phyloP scores from a whole-genome alignment of 2,329 filamentous ascomycete species.

The Pseudogymnoascus pannorum region DNA sequence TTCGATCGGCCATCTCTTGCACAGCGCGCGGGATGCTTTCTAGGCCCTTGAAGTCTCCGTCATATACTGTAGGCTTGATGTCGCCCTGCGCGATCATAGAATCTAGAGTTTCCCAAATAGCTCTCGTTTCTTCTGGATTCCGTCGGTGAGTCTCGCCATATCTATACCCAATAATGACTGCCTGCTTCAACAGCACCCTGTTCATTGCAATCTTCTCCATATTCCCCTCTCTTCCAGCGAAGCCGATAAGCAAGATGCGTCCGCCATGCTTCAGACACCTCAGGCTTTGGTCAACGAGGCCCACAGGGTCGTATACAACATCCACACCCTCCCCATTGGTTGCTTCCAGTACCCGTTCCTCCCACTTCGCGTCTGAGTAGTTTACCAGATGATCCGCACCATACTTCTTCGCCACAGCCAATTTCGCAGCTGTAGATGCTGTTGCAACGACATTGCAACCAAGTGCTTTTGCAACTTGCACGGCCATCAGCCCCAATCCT shows the following conservation, averaged over 20 bases:
- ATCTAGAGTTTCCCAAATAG: constrained; percentile 45
- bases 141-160: constrained; percentile 49
- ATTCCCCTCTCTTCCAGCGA: constrained; percentile 44
- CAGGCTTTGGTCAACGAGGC: constrained; percentile 46
- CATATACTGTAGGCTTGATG: constrained; percentile 45
- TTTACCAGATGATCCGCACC: constrained; percentile 38
- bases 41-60: constrained; percentile 41
- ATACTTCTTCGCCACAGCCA: constrained; percentile 31
- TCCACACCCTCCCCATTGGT: constrained; percentile 46
- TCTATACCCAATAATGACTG: constrained; percentile 47
- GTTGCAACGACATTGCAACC: constrained; percentile 48
- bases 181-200: constrained; percentile 44
- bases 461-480: constrained; percentile 45
- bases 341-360: constrained; percentile 39
- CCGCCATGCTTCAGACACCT: constrained; percentile 48
- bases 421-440: constrained; percentile 41
- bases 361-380: constrained; percentile 39
- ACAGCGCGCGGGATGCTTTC: constrained; percentile 43
- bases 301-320: constrained; percentile 51
- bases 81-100: constrained; percentile 38
- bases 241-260: constrained; percentile 49
- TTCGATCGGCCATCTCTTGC: constrained; percentile 41
- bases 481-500: constrained; percentile 47
- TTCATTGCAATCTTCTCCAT: constrained; percentile 51
- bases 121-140: constrained; percentile 38